Evolutionary conservation across 2,329 filamentous ascomycete species (phyloP), one percentile per base, ranked within the genome.

Genomic region (Diaporthe vaccinii): DNA sequence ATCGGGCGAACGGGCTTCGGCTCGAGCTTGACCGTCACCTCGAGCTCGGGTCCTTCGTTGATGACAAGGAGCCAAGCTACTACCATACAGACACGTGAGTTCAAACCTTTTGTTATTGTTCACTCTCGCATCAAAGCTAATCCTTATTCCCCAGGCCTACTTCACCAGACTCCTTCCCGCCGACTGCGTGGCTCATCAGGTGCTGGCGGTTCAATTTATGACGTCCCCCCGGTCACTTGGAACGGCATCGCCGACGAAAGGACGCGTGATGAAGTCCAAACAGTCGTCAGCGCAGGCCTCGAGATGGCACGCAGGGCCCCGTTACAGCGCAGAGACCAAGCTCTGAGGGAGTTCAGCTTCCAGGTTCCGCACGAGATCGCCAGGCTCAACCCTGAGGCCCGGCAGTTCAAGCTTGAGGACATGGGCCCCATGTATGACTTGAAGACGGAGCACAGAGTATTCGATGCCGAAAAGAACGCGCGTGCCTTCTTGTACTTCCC

Each of bases 291-390:
- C 0, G 44, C 65, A 22, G 44, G 65, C 14, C 71, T 74, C 55
- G 39, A 59, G 3, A 53, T 71, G 44, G 73, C 73, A 7, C 41
- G 44, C 5, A 20, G 25, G 25, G 12, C 17, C 12, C 53, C 73
- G 8, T 7, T 3, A 15, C 53, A 17, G 5, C 41, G 1, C 9
- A 65, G 58, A n/a, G 44, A 62, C 12, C 53, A 70, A 14, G 55
- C 65, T 0, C 44, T 62, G 12, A 34, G 65, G 5, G 73, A 71
- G 22, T 65, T 44, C 22, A 71, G 44, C 65, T 74, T 74, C 65
- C 44, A 25, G 22, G 41, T 74, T 5, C 73, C 73, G 20, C 39
- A 53, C 15, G 73, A 74, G 65, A n/a, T 70, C 3, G 65, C 65
- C 55, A 67, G 55, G 12, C 65, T 74, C 55, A 71, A 55, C 34